Percentiles rank a stretch among this genome's conserved stretches.
phyloP scores from a whole-genome alignment of 2,329 filamentous ascomycete species.

The Penicillium hordei region DNA sequence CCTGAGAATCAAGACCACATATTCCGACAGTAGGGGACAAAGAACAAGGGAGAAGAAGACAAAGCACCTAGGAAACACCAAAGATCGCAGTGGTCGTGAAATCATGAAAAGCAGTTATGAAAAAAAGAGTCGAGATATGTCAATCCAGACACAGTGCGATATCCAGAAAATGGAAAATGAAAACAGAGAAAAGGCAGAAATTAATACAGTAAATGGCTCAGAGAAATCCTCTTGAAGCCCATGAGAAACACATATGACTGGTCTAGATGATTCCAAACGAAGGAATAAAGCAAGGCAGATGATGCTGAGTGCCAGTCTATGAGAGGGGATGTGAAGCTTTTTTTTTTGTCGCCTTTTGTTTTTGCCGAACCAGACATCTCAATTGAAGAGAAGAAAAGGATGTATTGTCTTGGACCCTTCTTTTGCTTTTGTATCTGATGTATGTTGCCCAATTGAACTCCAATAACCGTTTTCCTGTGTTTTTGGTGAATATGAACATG shows the following conservation, averaged over 20 bases:
- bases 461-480: conserved; percentile 17
- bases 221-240: conserved; percentile 1
- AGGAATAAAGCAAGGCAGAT: conserved; percentile 7
- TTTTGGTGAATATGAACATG: conserved; percentile 16
- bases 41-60: conserved; percentile 9
- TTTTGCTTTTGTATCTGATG: conserved; percentile 19
- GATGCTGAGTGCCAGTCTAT: conserved; percentile 20
- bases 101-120: conserved; percentile 12
- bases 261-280: conserved; percentile 20
- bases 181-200: conserved; percentile 16
- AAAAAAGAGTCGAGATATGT: conserved; percentile 1
- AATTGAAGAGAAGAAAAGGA: conserved; percentile 1
- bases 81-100: conserved; percentile 15
- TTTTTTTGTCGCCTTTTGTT: conserved; percentile 4
- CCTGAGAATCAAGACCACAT: not conserved
- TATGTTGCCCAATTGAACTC: conserved; percentile 23
- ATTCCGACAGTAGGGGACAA: conserved; percentile 8
- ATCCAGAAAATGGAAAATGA: conserved; percentile 2
- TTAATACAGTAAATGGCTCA: conserved; percentile 23
- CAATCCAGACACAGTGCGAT: not conserved
- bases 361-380: conserved; percentile 2
- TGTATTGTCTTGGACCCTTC: conserved; percentile 13
- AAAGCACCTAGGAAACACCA: conserved; percentile 12
- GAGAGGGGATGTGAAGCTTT: conserved; percentile 3
- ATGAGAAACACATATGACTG: conserved; percentile 12